Evolutionary conservation across 495 filamentous ascomycete species (phyloP).

Genomic region (Choiromyces venosus): DNA sequence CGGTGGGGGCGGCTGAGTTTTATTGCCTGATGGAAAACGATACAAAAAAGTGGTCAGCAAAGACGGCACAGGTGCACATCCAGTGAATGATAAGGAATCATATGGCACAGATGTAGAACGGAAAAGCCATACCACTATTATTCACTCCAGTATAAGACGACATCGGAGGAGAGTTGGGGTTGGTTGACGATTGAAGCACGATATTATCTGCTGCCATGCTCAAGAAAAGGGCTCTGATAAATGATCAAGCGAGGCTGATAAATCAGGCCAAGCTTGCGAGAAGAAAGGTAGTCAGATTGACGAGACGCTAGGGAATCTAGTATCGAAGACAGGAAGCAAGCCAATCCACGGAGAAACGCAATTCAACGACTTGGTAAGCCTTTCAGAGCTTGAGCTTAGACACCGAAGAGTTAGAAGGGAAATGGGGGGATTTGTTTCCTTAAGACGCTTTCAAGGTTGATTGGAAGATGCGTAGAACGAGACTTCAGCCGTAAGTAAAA

Average conservation of each 20-base stretch:
- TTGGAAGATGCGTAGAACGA: slow-evolving; percentile 23
- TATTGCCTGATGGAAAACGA: slow-evolving; percentile 26
- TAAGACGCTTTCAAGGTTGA: slow-evolving; percentile 15
- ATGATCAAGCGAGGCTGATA: slow-evolving; percentile 27
- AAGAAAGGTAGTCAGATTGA: slow-evolving; percentile 28
- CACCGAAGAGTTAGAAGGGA: slow-evolving; percentile 15
- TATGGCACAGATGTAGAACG: slow-evolving; percentile 29
- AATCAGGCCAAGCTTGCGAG: slow-evolving; percentile 33
- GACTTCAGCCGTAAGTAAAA: slow-evolving; percentile 17
- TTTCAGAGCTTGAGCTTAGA: slow-evolving; percentile 24
- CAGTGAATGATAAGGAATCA: slow-evolving; percentile 18
- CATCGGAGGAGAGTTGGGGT: slow-evolving; percentile 32
- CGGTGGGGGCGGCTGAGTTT: slow-evolving; percentile 30
- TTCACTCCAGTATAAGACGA: slow-evolving; percentile 35
- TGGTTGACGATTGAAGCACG: slow-evolving; percentile 33
- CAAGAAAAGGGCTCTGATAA: slow-evolving; percentile 23
- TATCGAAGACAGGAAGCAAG: not conserved
- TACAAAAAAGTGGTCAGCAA: slow-evolving; percentile 31
- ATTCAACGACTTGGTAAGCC: slow-evolving; percentile 20
- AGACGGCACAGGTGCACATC: slow-evolving; percentile 3
- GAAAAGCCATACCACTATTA: slow-evolving; percentile 37
- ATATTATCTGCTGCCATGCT: slow-evolving; percentile 37
- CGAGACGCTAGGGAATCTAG: not conserved
- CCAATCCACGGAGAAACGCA: slow-evolving; percentile 33
- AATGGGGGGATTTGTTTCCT: slow-evolving; percentile 4